phyloP scores from a whole-genome alignment of 1,139 yeast species.

The Pichia cactophila region DNA sequence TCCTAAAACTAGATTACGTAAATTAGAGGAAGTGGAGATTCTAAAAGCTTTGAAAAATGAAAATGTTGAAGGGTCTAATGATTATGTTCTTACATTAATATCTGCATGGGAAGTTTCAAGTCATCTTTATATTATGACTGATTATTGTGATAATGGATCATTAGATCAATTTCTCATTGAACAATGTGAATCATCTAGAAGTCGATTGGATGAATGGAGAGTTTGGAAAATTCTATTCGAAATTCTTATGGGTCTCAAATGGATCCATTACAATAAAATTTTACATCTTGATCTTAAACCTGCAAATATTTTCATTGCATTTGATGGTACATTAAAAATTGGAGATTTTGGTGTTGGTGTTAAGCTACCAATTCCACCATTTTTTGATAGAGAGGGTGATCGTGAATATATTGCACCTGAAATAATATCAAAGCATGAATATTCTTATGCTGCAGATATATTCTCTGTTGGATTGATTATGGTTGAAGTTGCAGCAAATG shows the following conservation, averaged over 20 bases:
- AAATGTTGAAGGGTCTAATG: constrained; percentile 23
- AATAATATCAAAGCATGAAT: constrained; percentile 70
- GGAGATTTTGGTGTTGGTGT: constrained; percentile 71
- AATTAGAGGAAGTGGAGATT: constrained; percentile 51
- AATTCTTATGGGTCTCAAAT: constrained; percentile 66
- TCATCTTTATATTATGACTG: constrained; percentile 86
- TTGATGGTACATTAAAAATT: constrained; percentile 84
- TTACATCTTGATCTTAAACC: constrained; percentile 89
- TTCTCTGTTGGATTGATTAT: constrained; percentile 88
- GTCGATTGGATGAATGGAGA: constrained; percentile 84
- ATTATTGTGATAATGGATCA: constrained; percentile 91
- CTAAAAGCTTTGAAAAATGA: constrained; percentile 34
- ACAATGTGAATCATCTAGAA: constrained; percentile 59
- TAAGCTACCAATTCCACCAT: constrained; percentile 48
- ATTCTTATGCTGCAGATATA: constrained; percentile 90
- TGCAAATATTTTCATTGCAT: constrained; percentile 86
- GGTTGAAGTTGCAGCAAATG: constrained; percentile 94
- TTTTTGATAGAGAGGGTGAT: constrained; percentile 91
- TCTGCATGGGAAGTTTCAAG: constrained; percentile 82
- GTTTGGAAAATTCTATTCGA: constrained; percentile 94
- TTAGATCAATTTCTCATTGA: constrained; percentile 73
- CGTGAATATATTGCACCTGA: constrained; percentile 98
- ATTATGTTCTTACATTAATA: constrained; percentile 69
- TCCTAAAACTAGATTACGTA: constrained; percentile 42
- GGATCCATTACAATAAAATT: constrained; percentile 69